Base-by-base conservation (phyloP, 2,329 filamentous ascomycete genomes). In the Mariannaea sp. region DNA sequence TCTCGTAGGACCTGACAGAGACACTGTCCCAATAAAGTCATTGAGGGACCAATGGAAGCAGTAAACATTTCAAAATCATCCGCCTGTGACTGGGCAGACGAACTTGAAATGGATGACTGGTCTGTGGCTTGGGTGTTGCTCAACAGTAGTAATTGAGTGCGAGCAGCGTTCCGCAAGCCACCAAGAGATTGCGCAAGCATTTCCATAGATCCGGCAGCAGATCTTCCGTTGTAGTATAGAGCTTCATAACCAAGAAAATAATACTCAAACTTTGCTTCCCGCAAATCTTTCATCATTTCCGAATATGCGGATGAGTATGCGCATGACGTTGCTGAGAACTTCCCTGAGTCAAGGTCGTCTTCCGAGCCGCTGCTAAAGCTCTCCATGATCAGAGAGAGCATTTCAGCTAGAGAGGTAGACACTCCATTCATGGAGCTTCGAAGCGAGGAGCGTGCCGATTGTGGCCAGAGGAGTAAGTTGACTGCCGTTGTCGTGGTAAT, bases 261-360 rank as follows among this genome's bases (percentile, higher is more conserved):
- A 66, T 96, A 89, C 70, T 97, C 93, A 54, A 90, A 87, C 67
- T 93, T 96, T 8, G 92, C 89, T 70, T 97, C 93, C 56, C 85
- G 83, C 14, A 96, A 77, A 53, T 90, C 87, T 68, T 88, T 90
- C 47, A 88, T 84, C 70, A 97, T 85, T 17, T 84, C 79, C 4
- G 80, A 77, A 65, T 91, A 86, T 0, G 84, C 83, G 1, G 82
- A 78, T 50, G 83, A 83, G 71, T 92, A 92, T 22, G 78, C 78
- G 1, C 78, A 75, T 3, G 81, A 81, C 20, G 86, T 82, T 32
- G 81, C 77, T 17, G 80, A 72, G 65, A 92, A 93, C 2, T 83
- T 80, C 2, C 82, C 74, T 0, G 87, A 85, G 29, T 81, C 78
- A 46, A 96, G 75, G 27, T 95, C 89, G 16, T 88, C 82, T 67